Evolutionary conservation across 768 basidiomycete genomes (phyloP), one percentile per base, ranked within the genome.

Genomic region (Lactarius hatsudake): DNA sequence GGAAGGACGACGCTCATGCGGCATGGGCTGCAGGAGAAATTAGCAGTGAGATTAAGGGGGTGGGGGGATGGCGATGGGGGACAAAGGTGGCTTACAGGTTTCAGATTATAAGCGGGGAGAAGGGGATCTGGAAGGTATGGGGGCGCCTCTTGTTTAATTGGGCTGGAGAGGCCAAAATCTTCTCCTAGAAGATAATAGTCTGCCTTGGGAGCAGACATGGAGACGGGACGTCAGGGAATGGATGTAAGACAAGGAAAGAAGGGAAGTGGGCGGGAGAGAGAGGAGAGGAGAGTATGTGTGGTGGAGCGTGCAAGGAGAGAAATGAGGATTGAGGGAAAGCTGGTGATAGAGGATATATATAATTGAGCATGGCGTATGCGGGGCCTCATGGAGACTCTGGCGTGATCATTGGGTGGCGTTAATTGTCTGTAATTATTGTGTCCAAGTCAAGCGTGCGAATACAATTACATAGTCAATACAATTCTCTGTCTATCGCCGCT

Each of bases 301-400:
- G 23, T 51, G 13, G 48, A 26, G 13, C 13, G 56, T 20, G 8
- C 34, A 34, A 36, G 7, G 30, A 34, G 10, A 57, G 56, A 8
- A 23, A 57, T 9, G 51, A 10, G 23, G 48, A 51, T 26, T 48
- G n/a, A 48, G 36, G 38, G 17, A 5, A 30, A 2, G 51, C 54
- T 28, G 51, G 42, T 28, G 26, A 40, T 62, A 67, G 54, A 67
- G 66, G 62, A 64, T 60, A 68, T 68, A 68, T 68, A 64, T 60
- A 48, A 48, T 17, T 23, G 23, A 3, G 20, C 34, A 57, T 57
- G 56, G 48, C 48, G 10, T 13, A 51, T 18, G 17, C 1, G 40
- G 40, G 40, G 40, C 40, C 40, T 38, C 36, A 38, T 48, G n/a
- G 45, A n/a, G 48, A 3, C n/a, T 10, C 8, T 48, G 45, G 15